Percentiles rank a stretch among this genome's conserved stretches.
Conservation (phyloP, 1,139 yeast species). For the Pichia sorboxylosa region DNA sequence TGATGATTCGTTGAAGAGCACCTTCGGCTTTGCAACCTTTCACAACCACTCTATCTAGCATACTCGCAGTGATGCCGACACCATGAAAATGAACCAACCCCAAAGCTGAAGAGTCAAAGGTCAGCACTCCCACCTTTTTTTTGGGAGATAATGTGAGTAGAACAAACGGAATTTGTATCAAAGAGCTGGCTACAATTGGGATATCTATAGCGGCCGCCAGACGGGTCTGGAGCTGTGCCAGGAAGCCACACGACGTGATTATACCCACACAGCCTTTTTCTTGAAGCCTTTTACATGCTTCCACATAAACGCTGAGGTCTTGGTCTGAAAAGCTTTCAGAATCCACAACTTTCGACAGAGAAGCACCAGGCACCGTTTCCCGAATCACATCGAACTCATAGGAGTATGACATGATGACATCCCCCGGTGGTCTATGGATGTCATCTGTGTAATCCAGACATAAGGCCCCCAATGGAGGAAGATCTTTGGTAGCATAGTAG, state of each 20-base stretch:
- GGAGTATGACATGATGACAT: constrained; percentile 6
- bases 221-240: constrained; percentile 23
- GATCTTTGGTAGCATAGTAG: constrained; percentile 11
- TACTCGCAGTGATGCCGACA: constrained; percentile 16
- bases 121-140: constrained; percentile 22
- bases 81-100: constrained; percentile 23
- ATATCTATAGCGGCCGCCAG: constrained; percentile 17
- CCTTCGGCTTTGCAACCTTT: constrained; percentile 18
- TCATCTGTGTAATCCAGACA: constrained; percentile 23
- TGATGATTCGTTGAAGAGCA: constrained; percentile 17
- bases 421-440: constrained; percentile 15
- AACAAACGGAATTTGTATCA: constrained; percentile 24
- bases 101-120: constrained; percentile 22
- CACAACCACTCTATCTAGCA: constrained; percentile 15
- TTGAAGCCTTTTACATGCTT: constrained; percentile 8
- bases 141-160: constrained; percentile 14
- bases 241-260: constrained; percentile 14
- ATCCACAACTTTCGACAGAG: constrained; percentile 8
- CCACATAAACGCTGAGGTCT: constrained; percentile 5
- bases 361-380: constrained; percentile 12
- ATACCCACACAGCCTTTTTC: constrained; percentile 12
- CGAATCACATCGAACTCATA: constrained; percentile 11
- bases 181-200: constrained; percentile 25
- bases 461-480: constrained; percentile 21
- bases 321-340: constrained; percentile 5